Base-by-base conservation (phyloP, 2,329 filamentous ascomycete genomes). In the Trichoderma sp. region DNA sequence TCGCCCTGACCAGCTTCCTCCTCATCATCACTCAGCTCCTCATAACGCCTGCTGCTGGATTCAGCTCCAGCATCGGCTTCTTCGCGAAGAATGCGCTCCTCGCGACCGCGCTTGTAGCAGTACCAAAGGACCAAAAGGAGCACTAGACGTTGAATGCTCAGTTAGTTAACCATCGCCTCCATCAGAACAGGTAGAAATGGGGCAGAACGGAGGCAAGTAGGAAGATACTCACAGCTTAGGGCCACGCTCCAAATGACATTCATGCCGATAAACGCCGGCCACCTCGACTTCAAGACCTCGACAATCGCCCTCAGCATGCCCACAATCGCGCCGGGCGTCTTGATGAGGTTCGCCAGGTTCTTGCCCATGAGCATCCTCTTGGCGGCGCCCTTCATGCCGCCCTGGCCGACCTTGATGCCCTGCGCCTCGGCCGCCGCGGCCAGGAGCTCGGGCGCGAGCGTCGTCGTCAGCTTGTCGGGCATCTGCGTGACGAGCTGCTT, bases 71-170 rank as follows among this genome's bases (percentile, higher is more conserved):
- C 71, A 12, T 74, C 76, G 1, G 75, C 70, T 60, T 78, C 79
- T 72, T 86, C 83, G 58, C 76, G 86, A 73, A 90, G 89, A 14
- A 98, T 85, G 58, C 95, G 86, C 7, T 88, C 88, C 79, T 99
- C 94, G 51, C 88, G 88, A 45, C 95, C 95, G 62, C 95, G 90
- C 81, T 98, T 98, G 78, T 98, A 90, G 79, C 93, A 98, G 79
- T 98, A 99, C 93, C 94, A 99, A 72, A 98, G 88, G 51, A 96
- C 92, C 74, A 97, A 95, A 64, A 99, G 85, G 17, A 98, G 83
- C 63, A 98, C 91, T 91, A 64, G 67, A 15, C 15, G 12, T 52
- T 24, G 26, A 21, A 72, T 69, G 24, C n/a, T 48, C 14, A 34
- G 28, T 58, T 44, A 64, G 62, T 34, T 62, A 3, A 17, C 41